Conservation (phyloP, 1,284 basidiomycete species). For the Prillingera fragicola region DNA sequence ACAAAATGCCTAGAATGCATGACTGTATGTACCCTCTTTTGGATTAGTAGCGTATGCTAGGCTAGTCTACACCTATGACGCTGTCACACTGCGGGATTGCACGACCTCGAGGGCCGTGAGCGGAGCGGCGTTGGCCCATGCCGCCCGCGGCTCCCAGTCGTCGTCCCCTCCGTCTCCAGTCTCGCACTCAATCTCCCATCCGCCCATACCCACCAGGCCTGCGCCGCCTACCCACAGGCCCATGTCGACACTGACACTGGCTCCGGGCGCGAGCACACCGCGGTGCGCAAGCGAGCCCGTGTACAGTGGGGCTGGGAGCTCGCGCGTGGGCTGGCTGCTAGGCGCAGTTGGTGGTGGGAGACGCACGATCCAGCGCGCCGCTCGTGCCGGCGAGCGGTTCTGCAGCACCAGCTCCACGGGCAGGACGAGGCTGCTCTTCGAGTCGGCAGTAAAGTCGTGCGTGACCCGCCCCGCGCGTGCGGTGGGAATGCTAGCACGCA, state of each 20-base stretch:
- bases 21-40: too few relatives aligned
- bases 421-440: slow-evolving; percentile 57
- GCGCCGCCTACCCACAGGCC: slow-evolving; percentile 27
- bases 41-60: too few relatives aligned
- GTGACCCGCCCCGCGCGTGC: slow-evolving; percentile 41
- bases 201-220: slow-evolving; percentile 23
- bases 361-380: slow-evolving; percentile 29
- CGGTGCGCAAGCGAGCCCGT: slow-evolving; percentile 23
- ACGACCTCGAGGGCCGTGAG: slow-evolving; percentile 2
- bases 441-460: slow-evolving; percentile 57
- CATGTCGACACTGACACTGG: slow-evolving; percentile 5
- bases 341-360: slow-evolving; percentile 18
- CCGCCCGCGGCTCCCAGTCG: slow-evolving; percentile 3
- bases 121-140: slow-evolving; percentile 1
- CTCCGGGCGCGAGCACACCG: slow-evolving; percentile 24
- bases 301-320: slow-evolving; percentile 12
- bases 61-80: too few relatives aligned
- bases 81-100: too few relatives aligned
- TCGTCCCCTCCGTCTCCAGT: slow-evolving; percentile 4
- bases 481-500: slow-evolving; percentile 16
- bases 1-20: too few relatives aligned
- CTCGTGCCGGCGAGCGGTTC: slow-evolving; percentile 51
- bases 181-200: slow-evolving; percentile 27
- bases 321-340: too few relatives aligned
- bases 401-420: slow-evolving; percentile 58